Conservation (phyloP, 164 flowering plant genomes). For the Magnolia kwangsiensis region DNA sequence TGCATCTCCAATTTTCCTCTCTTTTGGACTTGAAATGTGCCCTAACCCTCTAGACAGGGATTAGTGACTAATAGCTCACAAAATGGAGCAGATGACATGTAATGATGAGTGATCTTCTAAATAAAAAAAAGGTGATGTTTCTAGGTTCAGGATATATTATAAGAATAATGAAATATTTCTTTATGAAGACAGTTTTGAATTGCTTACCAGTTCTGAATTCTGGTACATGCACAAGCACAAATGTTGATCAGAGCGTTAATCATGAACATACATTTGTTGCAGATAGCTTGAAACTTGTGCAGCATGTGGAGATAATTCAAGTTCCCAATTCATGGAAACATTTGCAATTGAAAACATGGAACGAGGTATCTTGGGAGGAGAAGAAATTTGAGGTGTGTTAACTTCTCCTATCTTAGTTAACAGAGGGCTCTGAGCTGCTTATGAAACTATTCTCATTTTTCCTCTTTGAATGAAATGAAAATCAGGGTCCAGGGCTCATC, state of each 20-base stretch:
- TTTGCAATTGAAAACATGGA: constrained; percentile 40
- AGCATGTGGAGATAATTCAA: constrained; percentile 68
- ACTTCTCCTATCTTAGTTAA: neutral
- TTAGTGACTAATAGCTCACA: too few relatives aligned
- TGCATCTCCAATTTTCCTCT: too few relatives aligned
- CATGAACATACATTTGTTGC: constrained; percentile 16
- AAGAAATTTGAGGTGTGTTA: constrained; percentile 60
- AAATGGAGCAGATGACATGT: too few relatives aligned
- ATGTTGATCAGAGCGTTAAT: neutral
- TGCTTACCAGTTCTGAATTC: neutral
- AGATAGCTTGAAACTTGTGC: constrained; percentile 82
- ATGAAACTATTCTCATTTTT: neutral
- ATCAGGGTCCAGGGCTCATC: constrained; percentile 61
- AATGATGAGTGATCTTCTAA: too few relatives aligned
- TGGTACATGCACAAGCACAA: neutral
- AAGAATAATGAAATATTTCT: neutral
- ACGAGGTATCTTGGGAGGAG: constrained; percentile 64
- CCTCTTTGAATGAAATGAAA: neutral
- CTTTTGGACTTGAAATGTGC: too few relatives aligned
- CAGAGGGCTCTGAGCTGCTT: neutral
- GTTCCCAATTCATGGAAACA: constrained; percentile 59
- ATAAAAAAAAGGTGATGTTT: too few relatives aligned
- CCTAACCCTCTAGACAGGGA: too few relatives aligned
- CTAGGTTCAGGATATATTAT: too few relatives aligned
- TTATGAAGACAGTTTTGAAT: neutral